Conservation (phyloP, 2,329 filamentous ascomycete genomes). For the Eutypella sp. region DNA sequence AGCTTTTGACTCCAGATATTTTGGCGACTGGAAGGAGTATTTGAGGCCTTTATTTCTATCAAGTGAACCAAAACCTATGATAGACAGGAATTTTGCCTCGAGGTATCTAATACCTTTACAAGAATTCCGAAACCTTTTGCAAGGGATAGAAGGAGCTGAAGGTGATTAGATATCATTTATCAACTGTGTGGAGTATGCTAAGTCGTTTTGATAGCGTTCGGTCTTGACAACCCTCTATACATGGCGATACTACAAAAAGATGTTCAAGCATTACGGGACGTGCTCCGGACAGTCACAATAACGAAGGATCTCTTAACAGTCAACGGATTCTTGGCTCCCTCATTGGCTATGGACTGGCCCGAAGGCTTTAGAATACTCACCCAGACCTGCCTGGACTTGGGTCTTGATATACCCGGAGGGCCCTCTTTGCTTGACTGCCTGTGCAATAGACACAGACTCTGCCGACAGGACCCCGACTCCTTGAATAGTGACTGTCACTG, state of each 20-base stretch:
- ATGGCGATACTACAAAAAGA: neutral
- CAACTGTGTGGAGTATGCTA: neutral
- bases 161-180: neutral
- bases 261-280: neutral
- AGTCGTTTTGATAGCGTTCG: neutral
- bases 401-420: neutral
- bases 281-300: neutral
- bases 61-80: too few relatives aligned
- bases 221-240: neutral
- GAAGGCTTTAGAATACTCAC: neutral
- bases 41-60: too few relatives aligned
- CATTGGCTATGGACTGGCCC: neutral
- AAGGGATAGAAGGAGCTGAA: neutral
- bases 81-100: too few relatives aligned
- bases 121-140: neutral
- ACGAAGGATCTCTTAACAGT: neutral
- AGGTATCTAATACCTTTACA: neutral
- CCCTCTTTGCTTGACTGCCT: neutral
- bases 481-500: neutral
- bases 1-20: too few relatives aligned
- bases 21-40: too few relatives aligned
- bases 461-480: neutral
- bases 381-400: neutral
- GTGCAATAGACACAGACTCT: neutral
- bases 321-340: neutral